A percentile compares a stretch with the other conserved stretches of the same genome.
These are phyloP conservation scores for Irpex rosettiformis DNA, from an alignment of 1,284 basidiomycete species.

Conservation along the genomic window DNA sequence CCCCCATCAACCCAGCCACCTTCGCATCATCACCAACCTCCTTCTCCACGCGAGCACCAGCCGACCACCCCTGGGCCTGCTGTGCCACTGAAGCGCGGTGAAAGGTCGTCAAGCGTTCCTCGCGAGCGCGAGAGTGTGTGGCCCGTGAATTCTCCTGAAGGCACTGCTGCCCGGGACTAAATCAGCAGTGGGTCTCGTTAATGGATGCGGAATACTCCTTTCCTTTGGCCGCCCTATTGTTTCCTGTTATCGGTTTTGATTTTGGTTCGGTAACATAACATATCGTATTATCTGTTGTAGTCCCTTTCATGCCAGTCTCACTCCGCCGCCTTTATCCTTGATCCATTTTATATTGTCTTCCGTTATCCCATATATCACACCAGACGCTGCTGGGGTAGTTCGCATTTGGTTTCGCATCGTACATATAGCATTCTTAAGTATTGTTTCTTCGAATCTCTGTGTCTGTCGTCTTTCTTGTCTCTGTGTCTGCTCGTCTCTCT, in stretches of 20 bases:
- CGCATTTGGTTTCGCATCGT: background rate
- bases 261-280: background rate
- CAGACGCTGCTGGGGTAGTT: background rate
- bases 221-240: too few relatives aligned
- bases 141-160: conserved; percentile 29
- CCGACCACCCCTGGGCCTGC: conserved; percentile 12
- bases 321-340: background rate
- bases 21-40: conserved; percentile 10
- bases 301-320: background rate
- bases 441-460: background rate
- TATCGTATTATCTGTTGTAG: conserved; percentile 6
- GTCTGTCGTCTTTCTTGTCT: background rate
- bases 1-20: conserved; percentile 11
- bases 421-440: conserved; percentile 1
- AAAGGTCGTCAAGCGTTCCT: conserved; percentile 20
- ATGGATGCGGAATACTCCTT: too few relatives aligned
- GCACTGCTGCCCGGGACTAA: conserved; percentile 8
- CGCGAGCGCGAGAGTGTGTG: conserved; percentile 25
- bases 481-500: background rate
- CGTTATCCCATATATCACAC: conserved; percentile 1
- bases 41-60: conserved; percentile 12
- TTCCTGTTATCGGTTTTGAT: background rate
- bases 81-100: conserved; percentile 28
- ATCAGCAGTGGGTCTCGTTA: too few relatives aligned
- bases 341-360: background rate